A percentile compares a stretch with the other conserved stretches of the same genome.
These are phyloP conservation scores for Coemansia guatemalensis DNA, from an alignment of 192 early-diverging fungal species.

Conservation along the genomic window DNA sequence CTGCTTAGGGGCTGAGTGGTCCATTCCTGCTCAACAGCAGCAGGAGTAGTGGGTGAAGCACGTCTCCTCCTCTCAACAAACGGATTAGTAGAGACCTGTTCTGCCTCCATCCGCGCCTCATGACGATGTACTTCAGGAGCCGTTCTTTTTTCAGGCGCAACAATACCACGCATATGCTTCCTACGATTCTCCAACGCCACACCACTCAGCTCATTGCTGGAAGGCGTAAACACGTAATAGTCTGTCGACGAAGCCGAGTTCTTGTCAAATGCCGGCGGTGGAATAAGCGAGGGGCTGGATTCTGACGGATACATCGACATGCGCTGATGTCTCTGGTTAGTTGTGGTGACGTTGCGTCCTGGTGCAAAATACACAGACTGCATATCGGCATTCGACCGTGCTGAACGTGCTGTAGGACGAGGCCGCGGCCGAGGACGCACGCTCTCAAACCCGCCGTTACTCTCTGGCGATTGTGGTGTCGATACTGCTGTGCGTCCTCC, in stretches of 20 bases:
- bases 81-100: conserved; percentile 21
- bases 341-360: conserved; percentile 45
- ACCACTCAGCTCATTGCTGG: conserved; percentile 12
- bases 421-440: conserved; percentile 29
- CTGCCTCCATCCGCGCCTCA: conserved; percentile 18
- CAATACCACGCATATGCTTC: conserved; percentile 14
- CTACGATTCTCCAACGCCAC: conserved; percentile 33
- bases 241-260: conserved; percentile 46
- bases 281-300: background rate
- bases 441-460: background rate
- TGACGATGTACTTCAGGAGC: conserved; percentile 18
- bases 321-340: conserved; percentile 41
- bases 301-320: conserved; percentile 21
- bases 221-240: conserved; percentile 51
- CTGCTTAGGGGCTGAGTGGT: too few relatives aligned
- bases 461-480: conserved; percentile 12
- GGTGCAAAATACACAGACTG: conserved; percentile 54
- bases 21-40: background rate
- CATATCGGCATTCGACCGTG: conserved; percentile 36
- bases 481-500: conserved; percentile 19
- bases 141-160: conserved; percentile 19
- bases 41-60: background rate
- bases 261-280: conserved; percentile 27
- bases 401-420: conserved; percentile 13
- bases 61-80: conserved; percentile 39